Evolutionary conservation across 768 basidiomycete genomes (phyloP).

Genomic region (Candolleomyces eurysporus): DNA sequence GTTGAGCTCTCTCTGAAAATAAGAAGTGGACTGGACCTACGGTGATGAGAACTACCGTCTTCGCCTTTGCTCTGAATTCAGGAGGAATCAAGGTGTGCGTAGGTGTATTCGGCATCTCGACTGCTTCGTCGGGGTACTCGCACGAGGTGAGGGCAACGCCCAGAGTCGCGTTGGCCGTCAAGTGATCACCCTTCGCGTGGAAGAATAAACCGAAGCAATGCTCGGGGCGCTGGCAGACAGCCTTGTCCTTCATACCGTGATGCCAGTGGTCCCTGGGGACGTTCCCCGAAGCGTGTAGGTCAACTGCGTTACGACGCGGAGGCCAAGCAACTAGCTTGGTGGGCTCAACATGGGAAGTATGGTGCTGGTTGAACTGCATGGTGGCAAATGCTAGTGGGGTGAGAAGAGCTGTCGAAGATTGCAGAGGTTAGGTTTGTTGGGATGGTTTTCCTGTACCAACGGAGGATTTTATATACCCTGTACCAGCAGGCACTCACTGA

Average conservation of each 20-base stretch:
- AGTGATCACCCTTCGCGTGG: neutral
- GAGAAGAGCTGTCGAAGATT: too few relatives aligned
- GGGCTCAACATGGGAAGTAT: too few relatives aligned
- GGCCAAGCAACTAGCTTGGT: too few relatives aligned
- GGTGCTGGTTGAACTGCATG: too few relatives aligned
- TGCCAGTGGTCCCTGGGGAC: slow-evolving; percentile 6
- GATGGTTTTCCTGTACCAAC: too few relatives aligned
- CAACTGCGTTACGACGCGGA: slow-evolving; percentile 4
- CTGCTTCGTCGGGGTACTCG: neutral
- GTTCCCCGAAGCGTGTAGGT: neutral
- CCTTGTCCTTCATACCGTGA: neutral
- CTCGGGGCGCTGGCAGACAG: neutral
- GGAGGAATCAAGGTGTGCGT: neutral
- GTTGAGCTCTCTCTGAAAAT: neutral
- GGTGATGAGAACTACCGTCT: neutral
- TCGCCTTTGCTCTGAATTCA: neutral
- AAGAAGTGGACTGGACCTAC: neutral
- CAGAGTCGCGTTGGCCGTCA: neutral
- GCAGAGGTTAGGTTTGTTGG: too few relatives aligned
- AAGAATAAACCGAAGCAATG: slow-evolving; percentile 1
- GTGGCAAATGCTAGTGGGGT: too few relatives aligned
- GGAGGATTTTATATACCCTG: too few relatives aligned
- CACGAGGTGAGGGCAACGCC: slow-evolving; percentile 4
- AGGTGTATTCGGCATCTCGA: neutral
- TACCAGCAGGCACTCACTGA: too few relatives aligned